Base-by-base conservation (phyloP, 768 basidiomycete species). In the Suillus subluteus region DNA sequence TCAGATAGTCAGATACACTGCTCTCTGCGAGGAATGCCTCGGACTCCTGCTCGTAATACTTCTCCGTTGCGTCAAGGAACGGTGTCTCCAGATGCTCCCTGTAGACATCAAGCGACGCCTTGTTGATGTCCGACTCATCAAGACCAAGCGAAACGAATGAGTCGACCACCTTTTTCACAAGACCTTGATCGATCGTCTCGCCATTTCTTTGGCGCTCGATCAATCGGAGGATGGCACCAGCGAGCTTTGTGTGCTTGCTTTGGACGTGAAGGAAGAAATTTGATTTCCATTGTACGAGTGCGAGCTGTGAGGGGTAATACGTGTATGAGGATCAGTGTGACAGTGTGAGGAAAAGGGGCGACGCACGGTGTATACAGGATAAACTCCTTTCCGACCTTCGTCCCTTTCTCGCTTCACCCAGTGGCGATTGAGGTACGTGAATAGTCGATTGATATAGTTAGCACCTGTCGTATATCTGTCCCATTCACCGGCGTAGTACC, bases 321-420 rank as follows among this genome's bases (percentile, higher is more conserved):
- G 62, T 65, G 62, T 66, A 63, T 48, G 32, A 58, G 23, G 63
- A 63, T 21, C 55, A 13, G 8, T 21, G 9, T 16, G 54, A 21
- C 40, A 48, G n/a, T 41, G 52, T 52, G n/a, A 8, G 64, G 40
- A 48, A 54, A 62, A 46, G 6, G 18, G 43, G 35, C 41, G 62
- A 80, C 91, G 74, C 70, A 97, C 96, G 35, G 97, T 99, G 75
- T 99, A 99, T 23, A 99, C 94, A 1, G 89, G 90, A 80, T 98
- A 99, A 26, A 99, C 92, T 52, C 90, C 91, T 79, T 94, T 96
- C 72, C 96, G 84, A 18, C 98, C 98, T 78, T 99, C 97, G 72
- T 99, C 97, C 74, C 96, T 88, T 77, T 99, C 98, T 62, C 97
- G 87, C 82, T 96, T 97, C 54, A 99, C 97, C 98, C 98, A 99